Conservation (phyloP, 2,329 filamentous ascomycete genomes). For the Reticulascus tulasneorum region DNA sequence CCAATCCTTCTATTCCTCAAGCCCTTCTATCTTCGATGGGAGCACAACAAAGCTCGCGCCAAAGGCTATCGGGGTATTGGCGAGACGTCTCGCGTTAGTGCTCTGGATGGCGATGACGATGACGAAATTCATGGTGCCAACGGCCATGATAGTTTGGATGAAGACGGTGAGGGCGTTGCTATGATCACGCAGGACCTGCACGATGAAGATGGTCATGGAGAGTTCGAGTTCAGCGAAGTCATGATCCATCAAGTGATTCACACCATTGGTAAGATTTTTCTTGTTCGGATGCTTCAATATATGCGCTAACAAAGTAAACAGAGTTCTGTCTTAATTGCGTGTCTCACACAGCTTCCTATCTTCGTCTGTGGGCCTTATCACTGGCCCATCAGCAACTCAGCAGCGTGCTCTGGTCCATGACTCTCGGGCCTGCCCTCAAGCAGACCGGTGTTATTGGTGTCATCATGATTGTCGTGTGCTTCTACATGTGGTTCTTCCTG, state of each 20-base stretch:
- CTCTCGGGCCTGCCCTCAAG: slow-evolving; percentile 71
- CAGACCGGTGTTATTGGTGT: slow-evolving; percentile 65
- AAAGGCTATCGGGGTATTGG: slow-evolving; percentile 91
- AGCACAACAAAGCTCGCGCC: slow-evolving; percentile 84
- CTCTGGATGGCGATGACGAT: slow-evolving; percentile 84
- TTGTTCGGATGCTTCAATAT: not conserved
- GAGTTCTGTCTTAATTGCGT: slow-evolving; percentile 99
- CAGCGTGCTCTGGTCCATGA: slow-evolving; percentile 96
- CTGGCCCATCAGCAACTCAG: slow-evolving; percentile 97
- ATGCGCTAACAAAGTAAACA: slow-evolving; percentile 34
- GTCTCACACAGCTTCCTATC: slow-evolving; percentile 96
- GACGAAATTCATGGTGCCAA: slow-evolving; percentile 63
- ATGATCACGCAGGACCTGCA: slow-evolving; percentile 84
- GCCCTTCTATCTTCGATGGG: slow-evolving; percentile 89
- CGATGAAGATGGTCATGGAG: slow-evolving; percentile 77
- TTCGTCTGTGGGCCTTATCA: slow-evolving; percentile 96
- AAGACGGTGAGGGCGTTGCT: slow-evolving; percentile 77
- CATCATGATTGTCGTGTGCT: slow-evolving; percentile 75
- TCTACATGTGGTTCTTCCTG: slow-evolving; percentile 89
- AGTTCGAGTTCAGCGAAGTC: slow-evolving; percentile 94
- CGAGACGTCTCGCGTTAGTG: slow-evolving; percentile 82
- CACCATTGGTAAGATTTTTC: slow-evolving; percentile 75
- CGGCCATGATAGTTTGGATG: slow-evolving; percentile 44
- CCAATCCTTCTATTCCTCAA: slow-evolving; percentile 91
- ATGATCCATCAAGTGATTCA: slow-evolving; percentile 99